Conservation (phyloP, 164 flowering plant species). For the Pachysandra terminalis region DNA sequence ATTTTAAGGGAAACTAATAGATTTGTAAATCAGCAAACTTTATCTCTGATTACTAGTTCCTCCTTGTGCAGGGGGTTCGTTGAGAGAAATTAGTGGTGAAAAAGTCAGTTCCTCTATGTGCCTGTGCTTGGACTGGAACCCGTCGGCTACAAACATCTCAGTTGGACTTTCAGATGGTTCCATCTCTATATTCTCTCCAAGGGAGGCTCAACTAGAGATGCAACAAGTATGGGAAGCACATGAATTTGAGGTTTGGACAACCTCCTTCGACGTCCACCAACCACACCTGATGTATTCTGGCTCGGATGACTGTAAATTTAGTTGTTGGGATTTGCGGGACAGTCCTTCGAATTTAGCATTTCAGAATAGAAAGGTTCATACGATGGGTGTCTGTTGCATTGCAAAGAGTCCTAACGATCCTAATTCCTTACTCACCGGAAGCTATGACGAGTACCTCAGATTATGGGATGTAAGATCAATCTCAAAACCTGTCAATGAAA, state of each 20-base stretch:
- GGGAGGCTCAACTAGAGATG: constrained; percentile 45
- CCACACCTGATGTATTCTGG: constrained; percentile 81
- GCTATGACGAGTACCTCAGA: constrained; percentile 83
- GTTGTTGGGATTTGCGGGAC: constrained; percentile 85
- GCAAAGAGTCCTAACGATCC: constrained; percentile 53
- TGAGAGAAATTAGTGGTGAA: constrained; percentile 41
- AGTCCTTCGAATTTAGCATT: constrained; percentile 47
- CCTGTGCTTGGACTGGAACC: constrained; percentile 84
- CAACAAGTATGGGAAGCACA: constrained; percentile 79
- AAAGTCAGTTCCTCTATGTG: constrained; percentile 82
- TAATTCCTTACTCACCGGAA: constrained; percentile 65
- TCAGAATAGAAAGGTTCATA: constrained; percentile 65
- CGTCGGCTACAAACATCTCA: constrained; percentile 59
- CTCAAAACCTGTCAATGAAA: constrained; percentile 60
- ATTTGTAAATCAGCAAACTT: not conserved
- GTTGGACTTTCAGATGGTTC: constrained; percentile 88
- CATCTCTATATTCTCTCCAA: constrained; percentile 42
- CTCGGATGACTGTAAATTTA: constrained; percentile 85
- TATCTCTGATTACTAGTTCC: not conserved
- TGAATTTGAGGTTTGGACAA: constrained; percentile 86
- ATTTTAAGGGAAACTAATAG: not conserved
- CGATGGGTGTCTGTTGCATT: constrained; percentile 88
- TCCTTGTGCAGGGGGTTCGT: constrained; percentile 31
- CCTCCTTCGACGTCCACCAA: constrained; percentile 73
- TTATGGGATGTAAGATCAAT: constrained; percentile 84